A percentile compares a stretch with the other conserved stretches of the same genome.
Conservation (phyloP, 768 basidiomycete genomes). For the Lentinula guzmanii region DNA sequence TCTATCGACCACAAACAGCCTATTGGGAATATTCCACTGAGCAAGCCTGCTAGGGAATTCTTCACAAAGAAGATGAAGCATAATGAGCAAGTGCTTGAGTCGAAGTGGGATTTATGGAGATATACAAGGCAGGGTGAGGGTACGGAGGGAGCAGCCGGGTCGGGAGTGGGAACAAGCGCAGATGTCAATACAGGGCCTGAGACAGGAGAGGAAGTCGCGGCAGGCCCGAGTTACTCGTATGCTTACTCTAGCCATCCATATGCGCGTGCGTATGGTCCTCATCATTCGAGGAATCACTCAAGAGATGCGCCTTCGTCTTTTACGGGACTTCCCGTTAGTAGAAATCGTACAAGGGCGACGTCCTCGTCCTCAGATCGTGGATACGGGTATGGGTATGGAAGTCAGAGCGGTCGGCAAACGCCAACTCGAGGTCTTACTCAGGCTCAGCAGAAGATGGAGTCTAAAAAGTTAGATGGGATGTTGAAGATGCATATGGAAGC, state of each 20-base stretch:
- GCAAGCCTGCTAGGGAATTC: constrained; percentile 42
- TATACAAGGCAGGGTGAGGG: constrained; percentile 31
- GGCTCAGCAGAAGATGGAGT: constrained; percentile 28
- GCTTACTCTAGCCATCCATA: background rate
- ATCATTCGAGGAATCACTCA: background rate
- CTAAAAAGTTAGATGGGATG: constrained; percentile 73
- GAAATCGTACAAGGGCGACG: background rate
- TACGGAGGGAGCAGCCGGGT: background rate
- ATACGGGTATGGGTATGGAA: constrained; percentile 7
- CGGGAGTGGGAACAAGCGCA: background rate
- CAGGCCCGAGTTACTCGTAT: background rate
- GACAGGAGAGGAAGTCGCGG: background rate
- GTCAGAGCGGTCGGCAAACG: background rate
- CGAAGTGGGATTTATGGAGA: constrained; percentile 40
- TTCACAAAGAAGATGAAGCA: constrained; percentile 27
- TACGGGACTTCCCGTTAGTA: background rate
- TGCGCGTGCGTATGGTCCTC: background rate
- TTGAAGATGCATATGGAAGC: constrained; percentile 77
- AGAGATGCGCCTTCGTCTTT: background rate
- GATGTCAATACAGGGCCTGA: background rate
- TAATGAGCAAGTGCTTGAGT: constrained; percentile 25
- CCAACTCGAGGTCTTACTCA: background rate
- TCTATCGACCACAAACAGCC: constrained; percentile 37
- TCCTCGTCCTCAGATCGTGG: background rate
- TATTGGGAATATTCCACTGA: constrained; percentile 44